Conservation (phyloP, 2,329 filamentous ascomycete genomes). For the Nannizzia gypsea region DNA sequence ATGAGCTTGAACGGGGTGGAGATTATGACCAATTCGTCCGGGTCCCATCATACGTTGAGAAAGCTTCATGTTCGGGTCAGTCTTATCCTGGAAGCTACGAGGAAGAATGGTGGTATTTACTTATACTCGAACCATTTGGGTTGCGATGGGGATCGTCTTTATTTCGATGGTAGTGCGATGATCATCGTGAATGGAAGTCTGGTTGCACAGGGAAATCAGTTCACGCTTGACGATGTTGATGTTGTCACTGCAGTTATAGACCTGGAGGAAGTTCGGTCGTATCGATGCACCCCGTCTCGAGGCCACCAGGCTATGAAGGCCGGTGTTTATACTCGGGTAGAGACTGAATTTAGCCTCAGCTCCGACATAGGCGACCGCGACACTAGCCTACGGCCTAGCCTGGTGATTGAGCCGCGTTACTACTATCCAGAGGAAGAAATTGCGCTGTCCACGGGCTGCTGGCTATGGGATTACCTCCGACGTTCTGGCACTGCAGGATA, state of each 20-base stretch:
- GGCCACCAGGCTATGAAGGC: conserved; percentile 20
- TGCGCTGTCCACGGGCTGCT: conserved; percentile 17
- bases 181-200: conserved; percentile 46
- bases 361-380: conserved; percentile 15
- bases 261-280: conserved; percentile 53
- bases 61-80: conserved; percentile 53
- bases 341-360: conserved; percentile 20
- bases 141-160: conserved; percentile 45
- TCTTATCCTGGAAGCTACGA: conserved; percentile 50
- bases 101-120: conserved; percentile 33
- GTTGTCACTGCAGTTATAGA: conserved; percentile 53
- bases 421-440: conserved; percentile 21
- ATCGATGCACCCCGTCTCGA: conserved; percentile 18
- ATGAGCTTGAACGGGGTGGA: conserved; percentile 58
- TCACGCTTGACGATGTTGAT: conserved; percentile 48
- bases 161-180: conserved; percentile 50
- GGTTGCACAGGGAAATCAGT: conserved; percentile 21
- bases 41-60: conserved; percentile 43
- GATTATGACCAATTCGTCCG: conserved; percentile 54
- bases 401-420: conserved; percentile 13
- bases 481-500: conserved; percentile 21
- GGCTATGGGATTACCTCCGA: conserved; percentile 25
- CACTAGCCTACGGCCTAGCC: conserved; percentile 12
- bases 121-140: conserved; percentile 49
- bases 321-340: conserved; percentile 21